Base-by-base conservation (phyloP, 225 moss, liverwort and hornwort species). In the Takakia lepidozioides region DNA sequence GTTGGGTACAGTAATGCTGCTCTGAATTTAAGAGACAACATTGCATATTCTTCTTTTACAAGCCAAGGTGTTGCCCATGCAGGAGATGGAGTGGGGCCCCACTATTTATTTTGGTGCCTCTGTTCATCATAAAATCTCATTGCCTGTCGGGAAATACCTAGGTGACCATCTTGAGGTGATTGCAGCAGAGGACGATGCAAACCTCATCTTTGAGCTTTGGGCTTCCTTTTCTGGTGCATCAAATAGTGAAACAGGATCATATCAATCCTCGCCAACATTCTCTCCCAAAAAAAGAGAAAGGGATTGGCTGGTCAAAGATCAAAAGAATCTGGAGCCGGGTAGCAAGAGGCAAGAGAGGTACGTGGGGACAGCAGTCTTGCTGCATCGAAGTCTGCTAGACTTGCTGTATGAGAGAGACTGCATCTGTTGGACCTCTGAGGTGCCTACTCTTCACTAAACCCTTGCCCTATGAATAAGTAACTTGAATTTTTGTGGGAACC, bases 91-190 rank as follows among this genome's bases (percentile, higher is more conserved):
- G 18, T 50, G 49, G 49, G 30, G 10, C 29, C 25, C 18, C 1
- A 15, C 27, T 2, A 29, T 50, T 19, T 50, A 18, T 18, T 50
- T 50, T 50, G 28, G 30, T 17, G 49, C 49, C 1, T 25, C 14
- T 25, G 49, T 50, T 19, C 49, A 30, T 18, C 49, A 50, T 50
- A 19, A 17, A 14, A 50, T 50, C 19, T 27, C 28, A n/a, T 50
- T 50, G 49, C 49, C 24, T 29, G 13, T 19, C 6, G 49, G 49
- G 19, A 5, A 13, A 6, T 17, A 29, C 28, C 19, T 50, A 8
- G 8, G 49, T 8, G 25, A 50, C 2, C 49, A 50, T 29, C 49
- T 50, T 14, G 25, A 15, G 27, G 30, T 26, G n/a, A 30, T 2
- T 29, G 17, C 26, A 50, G 25, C n/a, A 29, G 23, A 23, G 10